These are phyloP conservation scores for Taxawa tesnikishii DNA, from an alignment of 2,329 filamentous ascomycete genomes.

Conservation along the genomic window DNA sequence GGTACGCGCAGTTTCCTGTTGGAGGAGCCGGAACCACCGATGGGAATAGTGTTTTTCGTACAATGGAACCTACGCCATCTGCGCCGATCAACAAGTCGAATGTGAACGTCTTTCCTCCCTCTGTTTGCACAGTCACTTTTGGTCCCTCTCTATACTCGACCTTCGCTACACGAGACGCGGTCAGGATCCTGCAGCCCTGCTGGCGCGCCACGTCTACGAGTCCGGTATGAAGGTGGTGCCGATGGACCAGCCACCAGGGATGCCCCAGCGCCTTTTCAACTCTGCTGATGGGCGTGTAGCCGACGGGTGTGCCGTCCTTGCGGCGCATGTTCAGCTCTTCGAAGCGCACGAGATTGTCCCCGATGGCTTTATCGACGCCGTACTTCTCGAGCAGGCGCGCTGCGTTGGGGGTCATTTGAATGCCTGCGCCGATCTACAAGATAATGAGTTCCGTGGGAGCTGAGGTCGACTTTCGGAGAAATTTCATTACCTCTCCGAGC, in stretches of 20 bases:
- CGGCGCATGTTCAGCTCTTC: neutral
- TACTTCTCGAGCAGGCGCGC: conserved; percentile 22
- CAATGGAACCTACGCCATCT: conserved; percentile 52
- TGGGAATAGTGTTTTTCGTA: conserved; percentile 35
- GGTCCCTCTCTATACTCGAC: conserved; percentile 30
- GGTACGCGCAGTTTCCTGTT: conserved; percentile 15
- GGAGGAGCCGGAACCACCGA: conserved; percentile 19
- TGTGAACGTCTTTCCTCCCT: conserved; percentile 26
- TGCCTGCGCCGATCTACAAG: conserved; percentile 39
- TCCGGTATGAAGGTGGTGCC: conserved; percentile 47
- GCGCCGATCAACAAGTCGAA: conserved; percentile 48
- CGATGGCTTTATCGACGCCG: conserved; percentile 36
- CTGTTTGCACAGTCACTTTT: conserved; percentile 27
- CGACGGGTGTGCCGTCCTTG: neutral
- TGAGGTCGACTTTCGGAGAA: too few species aligned
- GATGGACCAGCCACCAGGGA: conserved; percentile 45
- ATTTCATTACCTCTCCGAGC: conserved; percentile 18
- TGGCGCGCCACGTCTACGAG: conserved; percentile 39
- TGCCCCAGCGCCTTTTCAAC: conserved; percentile 25
- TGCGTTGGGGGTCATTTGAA: conserved; percentile 39
- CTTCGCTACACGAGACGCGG: conserved; percentile 34
- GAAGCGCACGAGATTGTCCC: neutral
- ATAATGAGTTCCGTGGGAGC: too few species aligned
- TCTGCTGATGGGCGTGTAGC: conserved; percentile 26
- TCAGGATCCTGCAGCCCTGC: conserved; percentile 39